phyloP scores from a whole-genome alignment of 306 rosid species.

The Casuarina equisetifolia region DNA sequence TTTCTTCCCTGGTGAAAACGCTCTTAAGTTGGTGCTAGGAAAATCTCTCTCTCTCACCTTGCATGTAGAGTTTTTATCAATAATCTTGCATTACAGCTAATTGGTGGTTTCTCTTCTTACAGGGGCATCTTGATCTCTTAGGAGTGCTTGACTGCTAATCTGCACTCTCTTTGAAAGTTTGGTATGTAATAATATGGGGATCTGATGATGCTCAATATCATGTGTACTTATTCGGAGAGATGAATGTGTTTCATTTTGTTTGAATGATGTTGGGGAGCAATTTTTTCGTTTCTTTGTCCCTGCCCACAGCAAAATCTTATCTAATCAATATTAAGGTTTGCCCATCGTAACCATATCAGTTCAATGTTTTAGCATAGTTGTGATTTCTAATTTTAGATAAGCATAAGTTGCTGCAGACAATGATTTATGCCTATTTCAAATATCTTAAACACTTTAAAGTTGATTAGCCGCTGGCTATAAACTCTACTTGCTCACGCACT shows the following conservation, averaged over 20 bases:
- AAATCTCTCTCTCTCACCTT: no score
- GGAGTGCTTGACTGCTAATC: no score
- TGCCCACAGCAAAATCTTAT: neutral
- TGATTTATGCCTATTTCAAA: neutral
- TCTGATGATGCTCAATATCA: constrained; percentile 4
- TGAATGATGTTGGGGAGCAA: constrained; percentile 4
- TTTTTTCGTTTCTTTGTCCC: neutral
- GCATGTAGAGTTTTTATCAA: no score
- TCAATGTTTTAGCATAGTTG: neutral
- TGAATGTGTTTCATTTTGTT: constrained; percentile 15
- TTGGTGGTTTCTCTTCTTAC: no score
- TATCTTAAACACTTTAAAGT: neutral
- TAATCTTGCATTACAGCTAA: no score
- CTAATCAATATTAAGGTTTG: neutral
- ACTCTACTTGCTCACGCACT: neutral
- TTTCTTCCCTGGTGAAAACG: no score
- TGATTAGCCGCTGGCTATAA: neutral
- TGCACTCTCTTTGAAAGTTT: no score
- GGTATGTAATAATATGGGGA: constrained; percentile 15
- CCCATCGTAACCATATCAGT: no score
- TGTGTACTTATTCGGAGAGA: neutral
- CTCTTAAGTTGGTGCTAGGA: no score
- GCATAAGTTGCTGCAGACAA: neutral
- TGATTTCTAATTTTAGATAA: neutral
- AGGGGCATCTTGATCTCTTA: no score